Evolutionary conservation across 129 eudicot species (phyloP).

Genomic region (Sambucus nigra): DNA sequence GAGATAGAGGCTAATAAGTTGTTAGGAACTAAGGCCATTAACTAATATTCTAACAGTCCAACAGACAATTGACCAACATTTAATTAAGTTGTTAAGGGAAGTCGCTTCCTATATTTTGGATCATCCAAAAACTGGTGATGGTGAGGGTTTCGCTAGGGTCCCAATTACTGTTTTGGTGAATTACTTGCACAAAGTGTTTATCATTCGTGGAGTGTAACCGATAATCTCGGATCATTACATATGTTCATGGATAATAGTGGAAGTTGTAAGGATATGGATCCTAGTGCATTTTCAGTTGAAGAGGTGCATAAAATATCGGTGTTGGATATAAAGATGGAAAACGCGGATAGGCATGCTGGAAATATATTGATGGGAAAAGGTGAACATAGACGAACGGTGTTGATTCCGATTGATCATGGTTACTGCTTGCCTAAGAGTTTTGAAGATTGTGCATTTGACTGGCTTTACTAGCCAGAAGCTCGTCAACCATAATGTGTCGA

Average conservation of each 20-base stretch:
- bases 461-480: constrained; percentile 72
- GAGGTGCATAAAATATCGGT: constrained; percentile 66
- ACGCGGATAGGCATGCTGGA: constrained; percentile 68
- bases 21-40: too few relatives aligned
- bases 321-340: constrained; percentile 53
- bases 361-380: constrained; percentile 44
- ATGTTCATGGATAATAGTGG: constrained; percentile 56
- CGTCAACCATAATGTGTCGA: constrained; percentile 37
- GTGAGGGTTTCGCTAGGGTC: constrained; percentile 51
- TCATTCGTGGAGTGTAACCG: constrained; percentile 36
- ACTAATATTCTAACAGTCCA: too few relatives aligned
- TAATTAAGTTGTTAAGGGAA: constrained; percentile 43
- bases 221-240: constrained; percentile 50
- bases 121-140: constrained; percentile 35
- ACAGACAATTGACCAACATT: too few relatives aligned
- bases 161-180: constrained; percentile 52
- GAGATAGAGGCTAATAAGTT: constrained; percentile 92
- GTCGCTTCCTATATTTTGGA: constrained; percentile 60
- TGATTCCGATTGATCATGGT: constrained; percentile 62
- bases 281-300: constrained; percentile 44
- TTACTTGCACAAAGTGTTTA: constrained; percentile 40
- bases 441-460: constrained; percentile 67
- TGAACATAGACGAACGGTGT: constrained; percentile 16
- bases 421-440: constrained; percentile 59
- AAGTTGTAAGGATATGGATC: constrained; percentile 73